These are phyloP conservation scores for Ustilago bromivora DNA, from an alignment of 1,284 basidiomycete genomes.

Conservation along the genomic window DNA sequence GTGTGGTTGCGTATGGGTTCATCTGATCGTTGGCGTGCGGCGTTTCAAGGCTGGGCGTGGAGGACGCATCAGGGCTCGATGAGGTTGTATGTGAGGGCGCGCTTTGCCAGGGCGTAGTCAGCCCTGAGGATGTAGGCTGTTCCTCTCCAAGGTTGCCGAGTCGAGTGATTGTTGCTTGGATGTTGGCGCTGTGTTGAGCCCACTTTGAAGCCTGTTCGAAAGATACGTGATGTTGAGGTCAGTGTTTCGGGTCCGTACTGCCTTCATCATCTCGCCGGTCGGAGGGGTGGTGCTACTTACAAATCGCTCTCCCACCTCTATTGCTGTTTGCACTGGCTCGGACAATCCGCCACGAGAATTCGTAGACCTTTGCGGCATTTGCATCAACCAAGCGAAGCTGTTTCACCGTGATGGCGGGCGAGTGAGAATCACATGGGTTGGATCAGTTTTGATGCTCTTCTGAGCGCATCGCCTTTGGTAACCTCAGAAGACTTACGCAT, in stretches of 20 bases:
- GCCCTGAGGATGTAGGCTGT: not conserved
- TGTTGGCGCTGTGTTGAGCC: constrained; percentile 13
- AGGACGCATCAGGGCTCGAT: constrained; percentile 13
- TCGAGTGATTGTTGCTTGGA: constrained; percentile 8
- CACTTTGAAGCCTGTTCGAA: constrained; percentile 20
- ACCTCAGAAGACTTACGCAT: constrained; percentile 23
- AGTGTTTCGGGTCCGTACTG: not conserved
- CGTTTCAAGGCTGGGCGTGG: not conserved
- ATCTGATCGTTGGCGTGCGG: not conserved
- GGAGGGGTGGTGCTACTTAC: constrained; percentile 9
- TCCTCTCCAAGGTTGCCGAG: constrained; percentile 8
- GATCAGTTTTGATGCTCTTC: not conserved
- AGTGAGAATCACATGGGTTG: not conserved
- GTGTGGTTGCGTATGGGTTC: not conserved
- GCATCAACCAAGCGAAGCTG: constrained; percentile 31
- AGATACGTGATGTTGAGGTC: not conserved
- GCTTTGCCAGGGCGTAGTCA: constrained; percentile 22
- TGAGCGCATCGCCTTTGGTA: not conserved
- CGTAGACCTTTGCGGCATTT: constrained; percentile 6
- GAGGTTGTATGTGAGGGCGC: constrained; percentile 3
- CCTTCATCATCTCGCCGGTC: too few relatives aligned
- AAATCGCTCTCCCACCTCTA: constrained; percentile 24
- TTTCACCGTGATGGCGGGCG: not conserved
- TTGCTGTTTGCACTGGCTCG: constrained; percentile 10
- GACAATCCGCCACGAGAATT: constrained; percentile 3